A percentile compares a stretch with the other conserved stretches of the same genome.
Conservation (phyloP, 139 green algal genomes). For the Chlorella sp. region DNA sequence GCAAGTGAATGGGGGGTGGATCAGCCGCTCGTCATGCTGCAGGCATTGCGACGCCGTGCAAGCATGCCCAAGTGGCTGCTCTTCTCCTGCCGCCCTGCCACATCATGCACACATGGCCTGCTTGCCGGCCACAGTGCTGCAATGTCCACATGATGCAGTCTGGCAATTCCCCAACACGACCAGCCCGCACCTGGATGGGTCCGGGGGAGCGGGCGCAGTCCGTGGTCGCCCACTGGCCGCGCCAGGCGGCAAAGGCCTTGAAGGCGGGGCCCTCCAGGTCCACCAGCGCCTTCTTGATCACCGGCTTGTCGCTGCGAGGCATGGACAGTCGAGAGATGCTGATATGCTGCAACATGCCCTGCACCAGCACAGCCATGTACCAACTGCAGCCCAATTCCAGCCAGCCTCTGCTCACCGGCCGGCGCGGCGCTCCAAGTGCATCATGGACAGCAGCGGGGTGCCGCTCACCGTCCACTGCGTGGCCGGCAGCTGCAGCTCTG, state of each 20-base stretch:
- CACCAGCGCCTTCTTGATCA: conserved; percentile 71
- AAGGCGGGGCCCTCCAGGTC: conserved; percentile 64
- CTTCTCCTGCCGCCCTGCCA: neutral
- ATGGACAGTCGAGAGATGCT: no score
- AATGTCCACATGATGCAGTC: neutral
- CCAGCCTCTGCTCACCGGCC: conserved; percentile 37
- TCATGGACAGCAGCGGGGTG: conserved; percentile 67
- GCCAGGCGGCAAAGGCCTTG: conserved; percentile 37
- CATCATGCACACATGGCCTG: neutral
- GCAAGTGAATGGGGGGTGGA: no score
- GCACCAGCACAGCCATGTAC: neutral
- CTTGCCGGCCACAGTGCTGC: no score
- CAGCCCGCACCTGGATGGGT: conserved; percentile 61
- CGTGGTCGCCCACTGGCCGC: conserved; percentile 53
- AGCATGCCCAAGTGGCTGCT: no score
- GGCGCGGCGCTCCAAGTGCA: conserved; percentile 59
- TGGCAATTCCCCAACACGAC: no score
- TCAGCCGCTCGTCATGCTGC: no score
- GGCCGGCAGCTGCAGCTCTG: conserved; percentile 1
- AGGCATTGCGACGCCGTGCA: no score
- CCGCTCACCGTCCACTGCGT: conserved; percentile 69
- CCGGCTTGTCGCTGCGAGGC: conserved; percentile 44
- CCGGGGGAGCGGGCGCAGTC: conserved; percentile 68
- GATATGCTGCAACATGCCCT: no score
- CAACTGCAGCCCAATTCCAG: neutral